Evolutionary conservation across 2,329 filamentous ascomycete genomes (phyloP).

Genomic region (Aureobasidium sp.): DNA sequence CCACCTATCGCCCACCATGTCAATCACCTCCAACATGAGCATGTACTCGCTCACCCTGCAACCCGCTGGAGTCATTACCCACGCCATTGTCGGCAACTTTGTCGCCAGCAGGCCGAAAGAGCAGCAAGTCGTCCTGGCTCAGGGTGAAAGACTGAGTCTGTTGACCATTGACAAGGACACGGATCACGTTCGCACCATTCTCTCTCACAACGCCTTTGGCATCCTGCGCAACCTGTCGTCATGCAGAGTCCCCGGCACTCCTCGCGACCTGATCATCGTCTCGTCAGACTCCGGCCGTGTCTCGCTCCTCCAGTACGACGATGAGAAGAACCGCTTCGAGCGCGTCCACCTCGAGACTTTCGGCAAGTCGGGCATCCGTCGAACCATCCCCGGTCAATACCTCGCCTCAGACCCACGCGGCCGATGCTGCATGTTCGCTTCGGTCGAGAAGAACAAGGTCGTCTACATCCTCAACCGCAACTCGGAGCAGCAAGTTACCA

Average conservation of each 20-base stretch:
- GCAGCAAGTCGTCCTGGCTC: conserved; percentile 93
- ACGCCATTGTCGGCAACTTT: conserved; percentile 92
- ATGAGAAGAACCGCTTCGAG: conserved; percentile 77
- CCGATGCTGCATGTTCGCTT: conserved; percentile 87
- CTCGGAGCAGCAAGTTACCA: conserved; percentile 87
- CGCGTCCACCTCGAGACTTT: conserved; percentile 94
- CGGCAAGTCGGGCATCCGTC: conserved; percentile 89
- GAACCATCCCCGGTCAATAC: conserved; percentile 93
- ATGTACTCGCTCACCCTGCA: conserved; percentile 89
- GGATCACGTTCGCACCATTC: conserved; percentile 69
- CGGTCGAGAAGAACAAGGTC: conserved; percentile 97
- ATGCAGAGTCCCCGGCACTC: conserved; percentile 88
- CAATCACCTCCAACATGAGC: conserved; percentile 20
- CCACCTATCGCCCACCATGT: conserved; percentile 14
- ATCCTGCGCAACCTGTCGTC: conserved; percentile 85
- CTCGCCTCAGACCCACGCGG: conserved; percentile 93
- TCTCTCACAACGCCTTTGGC: conserved; percentile 92
- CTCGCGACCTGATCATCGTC: conserved; percentile 94
- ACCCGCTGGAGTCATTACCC: conserved; percentile 78
- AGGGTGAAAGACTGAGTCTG: conserved; percentile 81
- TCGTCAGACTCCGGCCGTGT: conserved; percentile 94
- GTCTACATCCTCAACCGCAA: conserved; percentile 98
- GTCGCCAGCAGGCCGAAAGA: conserved; percentile 66
- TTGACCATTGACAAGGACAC: conserved; percentile 68
- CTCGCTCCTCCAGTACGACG: conserved; percentile 85